phyloP scores from a whole-genome alignment of 1,284 basidiomycete species.

The Boletus semigastroideus region DNA sequence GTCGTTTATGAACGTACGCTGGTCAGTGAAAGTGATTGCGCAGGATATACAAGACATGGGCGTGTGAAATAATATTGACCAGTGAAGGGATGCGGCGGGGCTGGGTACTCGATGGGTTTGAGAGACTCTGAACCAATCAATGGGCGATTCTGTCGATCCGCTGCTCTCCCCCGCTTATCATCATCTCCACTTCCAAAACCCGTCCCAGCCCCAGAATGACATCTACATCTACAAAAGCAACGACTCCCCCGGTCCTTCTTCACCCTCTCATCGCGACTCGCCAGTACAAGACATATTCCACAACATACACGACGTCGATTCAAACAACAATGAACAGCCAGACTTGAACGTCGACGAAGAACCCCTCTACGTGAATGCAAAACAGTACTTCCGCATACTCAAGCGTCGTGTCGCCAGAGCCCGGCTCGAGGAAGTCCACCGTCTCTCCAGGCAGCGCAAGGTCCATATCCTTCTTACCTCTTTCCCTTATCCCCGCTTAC shows the following conservation, averaged over 20 bases:
- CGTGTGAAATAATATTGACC: constrained; percentile 1
- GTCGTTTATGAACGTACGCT: constrained; percentile 68
- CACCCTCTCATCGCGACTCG: constrained; percentile 26
- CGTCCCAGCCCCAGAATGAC: constrained; percentile 25
- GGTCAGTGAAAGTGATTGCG: constrained; percentile 87
- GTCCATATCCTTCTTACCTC: constrained; percentile 40
- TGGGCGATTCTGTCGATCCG: constrained; percentile 63
- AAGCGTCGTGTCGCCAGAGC: constrained; percentile 88
- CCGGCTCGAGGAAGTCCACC: constrained; percentile 87
- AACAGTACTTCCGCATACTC: constrained; percentile 95
- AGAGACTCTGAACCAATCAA: constrained; percentile 46
- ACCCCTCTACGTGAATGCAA: constrained; percentile 95
- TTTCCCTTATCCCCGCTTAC: neutral
- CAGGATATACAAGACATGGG: constrained; percentile 88
- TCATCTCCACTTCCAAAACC: constrained; percentile 44
- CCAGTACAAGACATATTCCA: constrained; percentile 33
- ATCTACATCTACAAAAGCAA: constrained; percentile 33
- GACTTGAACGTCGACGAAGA: constrained; percentile 74
- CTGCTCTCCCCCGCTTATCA: constrained; percentile 61
- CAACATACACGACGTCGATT: constrained; percentile 31
- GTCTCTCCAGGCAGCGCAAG: constrained; percentile 89
- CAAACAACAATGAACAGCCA: constrained; percentile 8
- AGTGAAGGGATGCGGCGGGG: neutral
- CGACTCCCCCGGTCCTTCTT: constrained; percentile 27
- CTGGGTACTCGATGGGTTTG: constrained; percentile 19